Evolutionary conservation across 2,329 filamentous ascomycete genomes (phyloP), one percentile per base, ranked within the genome.

Genomic region (Rutstroemia sydowiana): DNA sequence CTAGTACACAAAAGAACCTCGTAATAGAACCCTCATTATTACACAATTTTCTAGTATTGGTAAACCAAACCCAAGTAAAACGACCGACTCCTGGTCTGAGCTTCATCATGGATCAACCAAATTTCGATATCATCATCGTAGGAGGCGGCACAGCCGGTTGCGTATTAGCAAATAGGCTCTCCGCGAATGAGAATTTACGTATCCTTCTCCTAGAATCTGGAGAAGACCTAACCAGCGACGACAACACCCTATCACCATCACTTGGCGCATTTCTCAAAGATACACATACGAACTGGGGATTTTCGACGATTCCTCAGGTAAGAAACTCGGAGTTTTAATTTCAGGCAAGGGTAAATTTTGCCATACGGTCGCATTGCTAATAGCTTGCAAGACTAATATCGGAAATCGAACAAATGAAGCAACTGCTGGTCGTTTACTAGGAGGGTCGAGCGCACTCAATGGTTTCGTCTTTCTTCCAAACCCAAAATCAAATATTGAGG

Each of bases 191-290:
- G 14, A 34, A 61, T 39, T 58, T 69, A 16, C 57, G 61, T 6
- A 68, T 73, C 5, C 56, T 69, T 11, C 69, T 73, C 6, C 54
- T 73, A n/a, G 70, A 73, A 54, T 70, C 69, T 20, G 70, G 70
- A 14, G 60, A 59, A 18, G 65, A 70, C 48, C 62, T 62, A 28
- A 61, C 59, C n/a, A 52, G 53, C 40, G 67, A 71, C 47, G 60
- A 71, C 16, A 56, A 63, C 23, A 67, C 64, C 0, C 69, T 67
- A 26, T 32, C 23, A 6, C 31, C 68, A 26, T 32, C 23, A 6
- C 31, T 40, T 9, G 23, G 20, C 8, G 11, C 23, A 1, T n/a
- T 32, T 39, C 21, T 39, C 18, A 23, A 39, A 20, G 37, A 43
- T 21, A 51, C 45, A 36, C 39, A 55, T 8, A 47, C 47, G 21